Conservation (phyloP, 2,329 filamentous ascomycete genomes). For the Talaromyces albobiverticillius region DNA sequence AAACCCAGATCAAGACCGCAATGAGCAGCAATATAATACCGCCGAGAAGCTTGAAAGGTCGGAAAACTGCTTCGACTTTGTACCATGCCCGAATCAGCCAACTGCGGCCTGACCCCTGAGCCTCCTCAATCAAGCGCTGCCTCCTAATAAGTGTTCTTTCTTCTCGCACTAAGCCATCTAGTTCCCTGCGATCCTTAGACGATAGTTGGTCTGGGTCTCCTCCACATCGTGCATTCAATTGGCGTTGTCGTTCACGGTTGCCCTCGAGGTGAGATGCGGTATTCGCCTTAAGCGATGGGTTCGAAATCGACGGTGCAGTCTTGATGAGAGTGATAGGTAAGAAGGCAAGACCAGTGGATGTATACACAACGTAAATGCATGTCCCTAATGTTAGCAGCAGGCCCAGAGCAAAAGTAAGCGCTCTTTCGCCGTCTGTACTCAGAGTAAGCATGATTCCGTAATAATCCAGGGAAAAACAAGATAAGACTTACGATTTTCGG, state of each 20-base stretch:
- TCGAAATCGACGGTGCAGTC: constrained; percentile 80
- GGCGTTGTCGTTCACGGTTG: constrained; percentile 87
- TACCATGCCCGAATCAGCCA: constrained; percentile 73
- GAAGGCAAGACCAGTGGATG: constrained; percentile 80
- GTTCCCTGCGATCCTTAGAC: constrained; percentile 80
- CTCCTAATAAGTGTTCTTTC: constrained; percentile 89
- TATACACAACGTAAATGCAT: constrained; percentile 83
- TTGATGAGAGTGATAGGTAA: constrained; percentile 90
- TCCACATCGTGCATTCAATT: constrained; percentile 80
- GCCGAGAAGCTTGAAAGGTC: constrained; percentile 83
- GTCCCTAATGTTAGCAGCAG: constrained; percentile 86
- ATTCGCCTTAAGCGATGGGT: constrained; percentile 70
- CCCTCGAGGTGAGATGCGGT: constrained; percentile 77
- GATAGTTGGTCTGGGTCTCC: constrained; percentile 73
- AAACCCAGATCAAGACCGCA: constrained; percentile 74
- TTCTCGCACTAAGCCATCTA: constrained; percentile 82
- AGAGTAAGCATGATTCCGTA: constrained; percentile 14
- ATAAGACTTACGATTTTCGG: constrained; percentile 66
- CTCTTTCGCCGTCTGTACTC: constrained; percentile 74
- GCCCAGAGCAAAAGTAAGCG: constrained; percentile 83
- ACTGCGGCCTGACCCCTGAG: constrained; percentile 67
- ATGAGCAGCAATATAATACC: constrained; percentile 75
- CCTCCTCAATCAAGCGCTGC: constrained; percentile 74
- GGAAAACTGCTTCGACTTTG: constrained; percentile 76
- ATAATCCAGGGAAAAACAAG: background rate